Evolutionary conservation across 345 rosid species (phyloP).

Genomic region (Citrus trifoliata): DNA sequence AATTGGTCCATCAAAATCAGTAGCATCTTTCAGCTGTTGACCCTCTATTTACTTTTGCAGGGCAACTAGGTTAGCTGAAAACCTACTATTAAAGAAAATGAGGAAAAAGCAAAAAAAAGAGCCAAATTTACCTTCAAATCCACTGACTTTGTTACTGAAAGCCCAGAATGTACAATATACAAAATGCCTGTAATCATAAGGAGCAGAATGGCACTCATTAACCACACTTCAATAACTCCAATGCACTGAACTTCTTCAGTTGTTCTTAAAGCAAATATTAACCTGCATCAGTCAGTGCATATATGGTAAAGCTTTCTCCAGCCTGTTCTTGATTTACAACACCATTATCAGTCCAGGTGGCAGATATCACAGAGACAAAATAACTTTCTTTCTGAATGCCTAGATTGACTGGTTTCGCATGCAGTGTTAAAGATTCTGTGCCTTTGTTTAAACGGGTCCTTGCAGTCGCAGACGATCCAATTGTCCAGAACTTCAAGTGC

Average conservation of each 20-base stretch:
- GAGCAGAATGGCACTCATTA: conserved; percentile 10
- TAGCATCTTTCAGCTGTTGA: conserved; percentile 5
- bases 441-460: conserved; percentile 47
- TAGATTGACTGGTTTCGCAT: conserved; percentile 57
- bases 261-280: conserved; percentile 11
- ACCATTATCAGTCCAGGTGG: conserved; percentile 21
- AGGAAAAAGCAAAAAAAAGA: background rate
- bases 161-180: conserved; percentile 45
- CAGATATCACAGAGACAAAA: conserved; percentile 57
- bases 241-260: conserved; percentile 13
- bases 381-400: conserved; percentile 62
- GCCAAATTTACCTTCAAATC: conserved; percentile 53
- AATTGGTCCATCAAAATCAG: background rate
- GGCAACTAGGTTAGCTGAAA: background rate
- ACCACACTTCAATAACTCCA: conserved; percentile 13
- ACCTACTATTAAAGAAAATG: background rate
- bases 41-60: conserved; percentile 1
- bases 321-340: conserved; percentile 28
- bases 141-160: conserved; percentile 47
- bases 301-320: conserved; percentile 35
- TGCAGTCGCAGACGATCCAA: conserved; percentile 51
- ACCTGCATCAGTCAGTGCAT: conserved; percentile 77
- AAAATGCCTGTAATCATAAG: conserved; percentile 52
- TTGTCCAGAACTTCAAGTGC: conserved; percentile 73
- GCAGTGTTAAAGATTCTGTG: conserved; percentile 31